Evolutionary conservation across 129 eudicot species (phyloP), one percentile per base, ranked within the genome.

Genomic region (Pseudognaphalium luteoalbum): DNA sequence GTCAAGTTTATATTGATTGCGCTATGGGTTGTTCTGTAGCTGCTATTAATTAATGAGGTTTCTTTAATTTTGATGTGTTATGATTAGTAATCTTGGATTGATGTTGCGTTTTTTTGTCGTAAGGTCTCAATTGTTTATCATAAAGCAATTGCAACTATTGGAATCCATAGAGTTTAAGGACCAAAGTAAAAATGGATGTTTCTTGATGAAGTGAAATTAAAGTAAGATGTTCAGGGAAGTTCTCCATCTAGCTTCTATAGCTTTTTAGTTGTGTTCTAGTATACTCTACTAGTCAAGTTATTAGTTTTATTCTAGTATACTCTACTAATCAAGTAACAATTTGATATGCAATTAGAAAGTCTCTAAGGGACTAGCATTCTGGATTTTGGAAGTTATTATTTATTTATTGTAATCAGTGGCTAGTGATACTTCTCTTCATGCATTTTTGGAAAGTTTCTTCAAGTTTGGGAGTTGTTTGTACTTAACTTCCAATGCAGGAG

Each of bases 401-500:
- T 47, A 47, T 12, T 47, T 47, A 47, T 70, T 70, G 75, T 12
- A 78, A 22, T 74, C 88, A 95, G 99, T 95, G 86, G 96, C 97
- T 52, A 83, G 69, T 59, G 94, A 95, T 86, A 64, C 87, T 28
- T 95, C 99, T 22, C 82, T 95, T 66, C 86, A 86, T 42, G 85
- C 78, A 42, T 95, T 95, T 76, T 84, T 95, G 57, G 96, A 91
- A 78, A 91, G 97, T 85, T 95, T 84, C 79, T 73, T 95, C 47
- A 92, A 91, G 84, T 95, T 80, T 75, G 84, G 90, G 71, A 95
- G 89, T 60, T 84, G 99, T 42, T 95, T 97, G 99, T 95, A 89
- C 80, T n/a, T n/a, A 97, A 95, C 84, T 95, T 95, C 73, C 96
- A 93, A 89, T 81, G 97, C 97, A 77, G 97, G 99, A 29, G 90